Evolutionary conservation across 305 asterid genomes (phyloP).

Genomic region (Plantago coronopus): DNA sequence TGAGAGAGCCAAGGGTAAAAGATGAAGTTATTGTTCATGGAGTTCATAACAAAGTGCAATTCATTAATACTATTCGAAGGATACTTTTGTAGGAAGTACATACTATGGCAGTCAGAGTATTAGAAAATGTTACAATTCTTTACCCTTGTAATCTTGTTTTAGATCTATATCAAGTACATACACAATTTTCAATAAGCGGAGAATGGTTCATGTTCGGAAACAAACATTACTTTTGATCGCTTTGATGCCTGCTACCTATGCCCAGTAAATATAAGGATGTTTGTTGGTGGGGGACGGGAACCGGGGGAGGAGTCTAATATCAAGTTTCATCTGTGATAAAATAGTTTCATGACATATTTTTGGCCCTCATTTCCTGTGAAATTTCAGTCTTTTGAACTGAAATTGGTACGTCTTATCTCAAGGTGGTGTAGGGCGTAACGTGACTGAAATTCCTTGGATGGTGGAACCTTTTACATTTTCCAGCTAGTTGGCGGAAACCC

Average conservation of each 20-base stretch:
- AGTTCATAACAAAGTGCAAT: background rate
- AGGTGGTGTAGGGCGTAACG: too few relatives aligned
- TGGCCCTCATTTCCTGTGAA: background rate
- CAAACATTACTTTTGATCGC: background rate
- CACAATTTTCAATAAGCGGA: background rate
- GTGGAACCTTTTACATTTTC: too few relatives aligned
- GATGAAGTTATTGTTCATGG: background rate
- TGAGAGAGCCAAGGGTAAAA: background rate
- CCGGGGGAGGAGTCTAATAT: too few relatives aligned
- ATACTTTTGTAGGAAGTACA: constrained; percentile 8
- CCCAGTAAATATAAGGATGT: too few relatives aligned
- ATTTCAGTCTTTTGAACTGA: background rate
- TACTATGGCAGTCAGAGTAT: background rate
- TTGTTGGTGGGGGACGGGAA: too few relatives aligned
- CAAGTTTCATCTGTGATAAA: too few relatives aligned
- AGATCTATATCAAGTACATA: constrained; percentile 4
- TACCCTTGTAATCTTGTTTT: background rate
- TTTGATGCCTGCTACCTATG: too few relatives aligned
- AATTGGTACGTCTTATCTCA: too few relatives aligned
- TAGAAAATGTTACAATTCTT: background rate
- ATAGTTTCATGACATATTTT: background rate
- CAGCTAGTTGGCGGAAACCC: too few relatives aligned
- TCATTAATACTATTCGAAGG: background rate
- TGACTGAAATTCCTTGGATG: too few relatives aligned
- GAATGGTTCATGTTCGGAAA: constrained; percentile 1